A percentile compares a stretch with the other conserved stretches of the same genome.
Evolutionary conservation across 2,329 filamentous ascomycete species (phyloP).

Genomic region (Fusarium penzigii): DNA sequence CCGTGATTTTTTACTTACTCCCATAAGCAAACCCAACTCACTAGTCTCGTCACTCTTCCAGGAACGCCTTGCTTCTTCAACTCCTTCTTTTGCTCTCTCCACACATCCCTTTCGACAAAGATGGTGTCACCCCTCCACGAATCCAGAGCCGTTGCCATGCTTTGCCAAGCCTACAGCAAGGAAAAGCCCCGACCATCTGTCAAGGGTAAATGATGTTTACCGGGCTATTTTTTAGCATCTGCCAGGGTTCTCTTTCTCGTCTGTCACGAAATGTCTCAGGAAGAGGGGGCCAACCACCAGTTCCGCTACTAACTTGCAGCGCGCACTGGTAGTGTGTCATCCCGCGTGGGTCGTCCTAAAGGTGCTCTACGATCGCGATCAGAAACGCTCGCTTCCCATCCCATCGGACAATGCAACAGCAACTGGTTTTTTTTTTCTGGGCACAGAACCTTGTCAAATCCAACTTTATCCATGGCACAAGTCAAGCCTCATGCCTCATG

Average conservation of each 20-base stretch:
- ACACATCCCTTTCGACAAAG: no score
- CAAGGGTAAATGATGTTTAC: not conserved
- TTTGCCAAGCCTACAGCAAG: not conserved
- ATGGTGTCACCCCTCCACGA: no score
- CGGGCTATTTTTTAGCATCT: not conserved
- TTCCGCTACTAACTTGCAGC: not conserved
- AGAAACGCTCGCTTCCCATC: not conserved
- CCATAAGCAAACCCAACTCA: no score
- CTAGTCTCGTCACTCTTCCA: no score
- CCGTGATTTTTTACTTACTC: no score
- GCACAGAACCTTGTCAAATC: not conserved
- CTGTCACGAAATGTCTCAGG: not conserved
- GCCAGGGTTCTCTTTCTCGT: not conserved
- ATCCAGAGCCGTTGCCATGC: not conserved
- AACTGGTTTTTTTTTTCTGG: not conserved
- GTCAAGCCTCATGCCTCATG: not conserved
- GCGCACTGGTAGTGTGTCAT: not conserved
- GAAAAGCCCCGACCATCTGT: not conserved
- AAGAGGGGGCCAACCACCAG: not conserved
- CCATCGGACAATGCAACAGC: not conserved
- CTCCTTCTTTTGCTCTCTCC: no score
- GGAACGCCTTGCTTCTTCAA: no score
- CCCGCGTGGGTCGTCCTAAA: not conserved
- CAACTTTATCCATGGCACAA: not conserved
- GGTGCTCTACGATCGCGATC: not conserved